Evolutionary conservation across 2,329 filamentous ascomycete species (phyloP).

Genomic region (Diaporthe velutina): DNA sequence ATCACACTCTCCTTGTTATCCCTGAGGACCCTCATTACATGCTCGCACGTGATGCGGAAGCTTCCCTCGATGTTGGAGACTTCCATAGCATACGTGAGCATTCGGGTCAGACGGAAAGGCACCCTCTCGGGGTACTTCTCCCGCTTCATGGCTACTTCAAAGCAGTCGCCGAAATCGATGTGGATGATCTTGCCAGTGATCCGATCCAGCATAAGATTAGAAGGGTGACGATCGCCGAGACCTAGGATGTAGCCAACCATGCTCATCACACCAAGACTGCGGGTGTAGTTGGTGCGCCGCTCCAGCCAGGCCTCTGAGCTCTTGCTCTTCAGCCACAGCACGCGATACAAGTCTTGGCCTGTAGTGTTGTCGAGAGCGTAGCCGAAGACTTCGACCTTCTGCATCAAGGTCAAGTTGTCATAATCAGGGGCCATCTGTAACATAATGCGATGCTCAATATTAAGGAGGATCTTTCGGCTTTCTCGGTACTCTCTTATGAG

Average conservation of each 20-base stretch:
- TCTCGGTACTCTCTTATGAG: slow-evolving; percentile 98
- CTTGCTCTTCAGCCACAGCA: slow-evolving; percentile 99
- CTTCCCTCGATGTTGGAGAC: slow-evolving; percentile 99
- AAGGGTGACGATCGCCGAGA: slow-evolving; percentile 95
- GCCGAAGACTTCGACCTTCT: slow-evolving; percentile 99
- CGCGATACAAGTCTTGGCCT: slow-evolving; percentile 96
- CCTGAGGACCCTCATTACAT: slow-evolving; percentile 95
- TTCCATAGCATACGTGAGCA: slow-evolving; percentile 99
- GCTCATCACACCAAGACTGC: slow-evolving; percentile 98
- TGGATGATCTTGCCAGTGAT: slow-evolving; percentile 97
- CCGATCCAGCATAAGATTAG: slow-evolving; percentile 96
- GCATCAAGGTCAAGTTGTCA: slow-evolving; percentile 98
- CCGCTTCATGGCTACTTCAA: slow-evolving; percentile 99
- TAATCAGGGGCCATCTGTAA: slow-evolving; percentile 99
- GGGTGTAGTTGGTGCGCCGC: slow-evolving; percentile 97
- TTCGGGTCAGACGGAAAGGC: slow-evolving; percentile 96
- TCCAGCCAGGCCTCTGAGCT: slow-evolving; percentile 98
- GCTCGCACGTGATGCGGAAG: slow-evolving; percentile 97
- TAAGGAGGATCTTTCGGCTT: slow-evolving; percentile 95
- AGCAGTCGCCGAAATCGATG: slow-evolving; percentile 99
- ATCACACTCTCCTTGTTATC: slow-evolving; percentile 99
- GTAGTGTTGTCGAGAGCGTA: slow-evolving; percentile 99
- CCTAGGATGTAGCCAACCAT: slow-evolving; percentile 99
- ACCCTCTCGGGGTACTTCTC: slow-evolving; percentile 99
- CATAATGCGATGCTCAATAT: slow-evolving; percentile 99